These are phyloP conservation scores for Aspergillus terreus DNA, from an alignment of 2,329 filamentous ascomycete genomes.

Conservation along the genomic window DNA sequence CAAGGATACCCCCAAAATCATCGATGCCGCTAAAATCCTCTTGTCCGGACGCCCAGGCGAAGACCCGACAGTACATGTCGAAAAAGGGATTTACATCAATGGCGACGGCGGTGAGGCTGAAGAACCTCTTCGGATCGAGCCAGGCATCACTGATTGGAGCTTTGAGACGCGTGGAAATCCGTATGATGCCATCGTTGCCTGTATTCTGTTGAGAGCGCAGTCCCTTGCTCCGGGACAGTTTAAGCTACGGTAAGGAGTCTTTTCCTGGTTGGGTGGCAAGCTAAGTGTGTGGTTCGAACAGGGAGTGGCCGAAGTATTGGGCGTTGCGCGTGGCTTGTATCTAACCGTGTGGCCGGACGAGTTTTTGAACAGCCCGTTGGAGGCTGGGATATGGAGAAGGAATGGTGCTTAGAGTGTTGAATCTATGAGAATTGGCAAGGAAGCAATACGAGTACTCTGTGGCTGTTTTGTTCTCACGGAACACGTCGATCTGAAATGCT, in stretches of 20 bases:
- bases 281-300: too few relatives aligned
- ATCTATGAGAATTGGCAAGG: too few relatives aligned
- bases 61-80: neutral
- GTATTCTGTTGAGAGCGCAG: neutral
- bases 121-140: neutral
- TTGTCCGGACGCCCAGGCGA: neutral
- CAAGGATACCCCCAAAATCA: neutral
- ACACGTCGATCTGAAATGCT: too few relatives aligned
- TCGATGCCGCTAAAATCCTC: neutral
- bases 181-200: neutral
- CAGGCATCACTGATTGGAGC: neutral
- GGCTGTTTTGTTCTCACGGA: too few relatives aligned
- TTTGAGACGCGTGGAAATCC: neutral
- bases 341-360: too few relatives aligned
- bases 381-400: too few relatives aligned
- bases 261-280: too few relatives aligned
- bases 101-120: neutral
- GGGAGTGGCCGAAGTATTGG: too few relatives aligned
- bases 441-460: too few relatives aligned
- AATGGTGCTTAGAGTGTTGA: too few relatives aligned
- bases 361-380: too few relatives aligned
- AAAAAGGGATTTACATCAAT: neutral
- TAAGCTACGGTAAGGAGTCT: neutral
- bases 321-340: too few relatives aligned
- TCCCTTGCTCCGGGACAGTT: neutral